These are phyloP conservation scores for Ehretia macrophylla DNA, from an alignment of 257 asterid species.

Conservation along the genomic window DNA sequence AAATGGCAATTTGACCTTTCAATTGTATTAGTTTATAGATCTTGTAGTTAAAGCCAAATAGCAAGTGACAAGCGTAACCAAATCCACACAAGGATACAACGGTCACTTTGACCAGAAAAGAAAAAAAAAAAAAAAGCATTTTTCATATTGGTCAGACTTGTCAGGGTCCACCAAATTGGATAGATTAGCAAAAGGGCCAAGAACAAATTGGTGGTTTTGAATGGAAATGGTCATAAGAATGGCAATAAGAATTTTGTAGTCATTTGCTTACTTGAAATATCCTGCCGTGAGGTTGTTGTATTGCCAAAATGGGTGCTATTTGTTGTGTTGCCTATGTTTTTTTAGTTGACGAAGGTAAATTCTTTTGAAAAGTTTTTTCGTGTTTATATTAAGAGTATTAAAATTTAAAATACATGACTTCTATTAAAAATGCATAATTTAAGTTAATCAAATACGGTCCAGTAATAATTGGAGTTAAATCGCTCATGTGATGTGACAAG, in stretches of 20 bases:
- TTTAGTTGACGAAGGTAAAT: too few relatives aligned
- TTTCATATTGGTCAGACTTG: conserved; percentile 8
- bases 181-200: background rate
- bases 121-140: background rate
- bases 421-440: too few relatives aligned
- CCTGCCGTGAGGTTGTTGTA: too few relatives aligned
- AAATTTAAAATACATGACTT: too few relatives aligned
- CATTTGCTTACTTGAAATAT: too few relatives aligned
- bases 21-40: background rate
- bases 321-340: too few relatives aligned
- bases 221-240: conserved; percentile 7
- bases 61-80: conserved; percentile 6
- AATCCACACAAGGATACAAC: conserved; percentile 13
- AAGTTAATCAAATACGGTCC: too few relatives aligned
- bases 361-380: too few relatives aligned
- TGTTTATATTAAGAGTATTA: too few relatives aligned
- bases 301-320: too few relatives aligned
- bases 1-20: conserved; percentile 12
- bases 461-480: too few relatives aligned
- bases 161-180: conserved; percentile 3
- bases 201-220: conserved; percentile 2
- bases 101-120: conserved; percentile 8
- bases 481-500: too few relatives aligned
- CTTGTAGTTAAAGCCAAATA: conserved; percentile 14
- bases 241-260: background rate